phyloP scores from a whole-genome alignment of 352 stramenopile species.

The Thraustochytrium sp. region DNA sequence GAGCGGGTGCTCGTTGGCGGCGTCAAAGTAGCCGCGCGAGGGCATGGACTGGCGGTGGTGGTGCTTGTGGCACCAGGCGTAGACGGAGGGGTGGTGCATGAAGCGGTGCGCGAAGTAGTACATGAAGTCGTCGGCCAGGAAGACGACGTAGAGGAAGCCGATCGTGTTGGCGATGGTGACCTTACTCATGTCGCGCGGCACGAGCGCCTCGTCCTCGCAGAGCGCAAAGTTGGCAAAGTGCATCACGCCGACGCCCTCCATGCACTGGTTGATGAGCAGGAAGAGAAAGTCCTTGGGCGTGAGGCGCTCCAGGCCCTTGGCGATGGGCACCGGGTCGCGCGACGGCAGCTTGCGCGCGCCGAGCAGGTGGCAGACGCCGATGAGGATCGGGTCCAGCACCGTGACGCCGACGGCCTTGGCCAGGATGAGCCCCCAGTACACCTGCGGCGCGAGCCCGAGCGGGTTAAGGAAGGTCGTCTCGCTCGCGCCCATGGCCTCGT shows the following conservation, averaged over 20 bases:
- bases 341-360: conserved; percentile 27
- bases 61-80: conserved; percentile 64
- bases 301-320: conserved; percentile 32
- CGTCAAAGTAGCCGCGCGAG: conserved; percentile 60
- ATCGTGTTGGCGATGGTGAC: conserved; percentile 6
- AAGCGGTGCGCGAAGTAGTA: conserved; percentile 61
- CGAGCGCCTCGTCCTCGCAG: neutral
- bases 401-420: neutral
- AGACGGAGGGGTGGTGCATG: conserved; percentile 57
- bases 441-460: conserved; percentile 1
- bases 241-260: conserved; percentile 5
- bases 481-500: neutral
- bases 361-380: neutral
- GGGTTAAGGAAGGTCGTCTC: neutral
- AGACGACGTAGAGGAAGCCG: conserved; percentile 55
- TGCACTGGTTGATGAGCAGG: conserved; percentile 35
- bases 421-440: neutral
- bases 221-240: conserved; percentile 4
- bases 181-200: neutral
- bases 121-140: conserved; percentile 58
- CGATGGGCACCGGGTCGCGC: conserved; percentile 10
- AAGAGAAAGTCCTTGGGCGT: conserved; percentile 31
- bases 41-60: conserved; percentile 64
- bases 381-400: conserved; percentile 7
- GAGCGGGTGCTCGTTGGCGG: conserved; percentile 63